Conservation (phyloP, 306 rosid species). For the Prunus persica region Prunus_persica_NCBIv2 NC_034016.1:5732501-5733000, state of each 20-base stretch:
- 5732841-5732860: background rate
- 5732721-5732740: background rate
- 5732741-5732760: background rate
- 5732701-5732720: background rate
- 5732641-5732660: background rate
- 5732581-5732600: background rate
- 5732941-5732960: background rate
- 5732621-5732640: background rate
- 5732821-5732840: background rate
- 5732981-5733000: background rate
- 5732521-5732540: background rate
- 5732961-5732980: background rate
- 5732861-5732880: background rate
- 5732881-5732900: background rate
- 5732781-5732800: background rate
- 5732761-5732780: background rate
- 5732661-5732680: background rate
- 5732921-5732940: conserved; percentile 1
- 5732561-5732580: background rate
- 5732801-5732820: background rate
- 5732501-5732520: background rate
- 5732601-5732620: background rate
- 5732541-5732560: background rate
- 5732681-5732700: background rate
- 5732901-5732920: background rate